These are phyloP conservation scores for Maudiozyma barnettii DNA, from an alignment of 805 yeast species.

Conservation along the genomic window DNA sequence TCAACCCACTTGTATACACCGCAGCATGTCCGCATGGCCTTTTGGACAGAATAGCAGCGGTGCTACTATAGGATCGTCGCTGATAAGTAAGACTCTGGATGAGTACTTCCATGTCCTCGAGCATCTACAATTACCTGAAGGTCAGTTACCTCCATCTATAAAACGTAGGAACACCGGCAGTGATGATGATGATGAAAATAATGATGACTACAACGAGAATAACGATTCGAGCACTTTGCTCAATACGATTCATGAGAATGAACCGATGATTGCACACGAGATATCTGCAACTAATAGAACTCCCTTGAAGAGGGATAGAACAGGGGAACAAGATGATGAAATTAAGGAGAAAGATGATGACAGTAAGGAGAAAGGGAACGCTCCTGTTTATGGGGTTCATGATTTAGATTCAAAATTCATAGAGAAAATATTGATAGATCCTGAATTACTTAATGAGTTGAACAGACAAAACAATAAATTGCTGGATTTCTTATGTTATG, in stretches of 20 bases:
- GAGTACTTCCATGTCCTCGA: conserved; percentile 28
- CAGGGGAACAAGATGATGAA: not conserved
- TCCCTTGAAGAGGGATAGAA: not conserved
- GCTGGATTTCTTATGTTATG: conserved; percentile 41
- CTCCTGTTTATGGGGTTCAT: not conserved
- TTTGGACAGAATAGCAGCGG: conserved; percentile 31
- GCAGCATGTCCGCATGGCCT: conserved; percentile 37
- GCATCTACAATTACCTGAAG: not conserved
- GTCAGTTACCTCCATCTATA: not conserved
- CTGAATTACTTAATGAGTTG: conserved; percentile 32
- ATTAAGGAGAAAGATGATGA: not conserved
- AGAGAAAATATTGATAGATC: conserved; percentile 31
- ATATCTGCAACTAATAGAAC: no score
- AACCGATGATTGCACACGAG: not conserved
- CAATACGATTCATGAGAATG: not conserved
- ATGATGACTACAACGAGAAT: not conserved
- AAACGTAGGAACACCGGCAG: not conserved
- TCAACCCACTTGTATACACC: not conserved
- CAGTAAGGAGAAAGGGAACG: not conserved
- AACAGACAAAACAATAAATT: conserved; percentile 31
- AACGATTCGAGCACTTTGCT: not conserved
- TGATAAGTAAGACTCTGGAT: conserved; percentile 33
- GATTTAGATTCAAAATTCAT: conserved; percentile 27
- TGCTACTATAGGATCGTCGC: conserved; percentile 10
- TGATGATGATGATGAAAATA: not conserved